A percentile compares a stretch with the other conserved stretches of the same genome.
These are phyloP conservation scores for Neonothopanus nambi DNA, from an alignment of 1,284 basidiomycete genomes.

Conservation along the genomic window DNA sequence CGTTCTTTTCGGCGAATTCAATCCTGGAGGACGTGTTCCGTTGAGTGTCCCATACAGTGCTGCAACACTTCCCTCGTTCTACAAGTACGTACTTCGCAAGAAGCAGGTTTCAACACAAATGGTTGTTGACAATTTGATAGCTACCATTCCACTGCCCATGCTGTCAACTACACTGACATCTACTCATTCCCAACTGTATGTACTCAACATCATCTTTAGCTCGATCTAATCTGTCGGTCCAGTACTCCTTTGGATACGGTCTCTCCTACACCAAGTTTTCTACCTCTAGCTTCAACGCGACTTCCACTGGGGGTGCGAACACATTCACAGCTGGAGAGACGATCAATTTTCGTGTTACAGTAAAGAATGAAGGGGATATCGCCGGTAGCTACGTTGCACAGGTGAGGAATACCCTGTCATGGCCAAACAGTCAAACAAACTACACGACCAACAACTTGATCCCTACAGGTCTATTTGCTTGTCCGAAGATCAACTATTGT, in stretches of 20 bases:
- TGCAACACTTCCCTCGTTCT: slow-evolving; percentile 27
- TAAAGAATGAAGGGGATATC: slow-evolving; percentile 25
- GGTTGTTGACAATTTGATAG: slow-evolving; percentile 7
- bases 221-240: not conserved
- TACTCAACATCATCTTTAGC: not conserved
- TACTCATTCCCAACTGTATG: slow-evolving; percentile 22
- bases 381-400: slow-evolving; percentile 28
- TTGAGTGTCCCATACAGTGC: slow-evolving; percentile 28
- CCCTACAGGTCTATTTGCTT: slow-evolving; percentile 27
- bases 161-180: slow-evolving; percentile 26
- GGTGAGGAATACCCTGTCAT: no score
- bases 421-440: no score
- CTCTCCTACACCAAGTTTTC: slow-evolving; percentile 29
- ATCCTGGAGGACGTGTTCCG: slow-evolving; percentile 29
- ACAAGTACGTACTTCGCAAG: slow-evolving; percentile 23
- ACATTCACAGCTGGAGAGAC: slow-evolving; percentile 27
- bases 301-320: slow-evolving; percentile 19
- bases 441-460: not conserved
- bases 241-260: slow-evolving; percentile 31
- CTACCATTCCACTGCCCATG: slow-evolving; percentile 28
- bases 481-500: slow-evolving; percentile 27
- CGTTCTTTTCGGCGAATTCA: slow-evolving; percentile 28
- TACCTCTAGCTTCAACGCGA: slow-evolving; percentile 24
- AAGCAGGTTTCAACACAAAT: not conserved
- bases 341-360: slow-evolving; percentile 27